Evolutionary conservation across 345 rosid species (phyloP).

Genomic region (Ailanthus altissimus): DNA sequence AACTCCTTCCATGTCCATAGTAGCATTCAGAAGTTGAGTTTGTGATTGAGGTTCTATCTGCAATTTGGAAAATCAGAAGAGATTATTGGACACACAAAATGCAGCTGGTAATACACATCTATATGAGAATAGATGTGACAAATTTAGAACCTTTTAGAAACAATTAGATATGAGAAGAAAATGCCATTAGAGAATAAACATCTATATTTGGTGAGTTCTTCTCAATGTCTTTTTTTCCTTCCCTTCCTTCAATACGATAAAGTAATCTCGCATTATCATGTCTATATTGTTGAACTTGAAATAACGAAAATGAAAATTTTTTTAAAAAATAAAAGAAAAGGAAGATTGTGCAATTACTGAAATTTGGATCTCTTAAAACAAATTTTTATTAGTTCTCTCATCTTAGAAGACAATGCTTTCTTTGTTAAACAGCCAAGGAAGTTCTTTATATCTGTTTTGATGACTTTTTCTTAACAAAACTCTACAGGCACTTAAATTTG

Average conservation of each 20-base stretch:
- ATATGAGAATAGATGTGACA: background rate
- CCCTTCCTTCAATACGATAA: background rate
- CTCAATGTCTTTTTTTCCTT: background rate
- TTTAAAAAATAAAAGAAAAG: background rate
- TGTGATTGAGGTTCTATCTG: slow-evolving; percentile 94
- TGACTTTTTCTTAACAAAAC: background rate
- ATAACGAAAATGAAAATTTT: background rate
- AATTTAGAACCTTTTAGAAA: background rate
- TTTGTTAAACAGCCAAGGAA: background rate
- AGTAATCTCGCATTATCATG: background rate
- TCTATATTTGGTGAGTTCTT: background rate
- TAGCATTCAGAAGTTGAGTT: slow-evolving; percentile 71
- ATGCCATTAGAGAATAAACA: background rate
- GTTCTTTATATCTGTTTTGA: background rate
- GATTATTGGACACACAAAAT: slow-evolving; percentile 16
- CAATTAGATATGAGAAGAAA: background rate
- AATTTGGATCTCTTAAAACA: background rate
- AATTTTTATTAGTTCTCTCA: background rate
- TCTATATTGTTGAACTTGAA: background rate
- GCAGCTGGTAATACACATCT: slow-evolving; percentile 1
- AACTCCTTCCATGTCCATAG: slow-evolving; percentile 87
- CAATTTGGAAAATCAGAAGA: slow-evolving; percentile 31
- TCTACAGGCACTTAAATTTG: background rate
- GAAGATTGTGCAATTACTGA: no score
- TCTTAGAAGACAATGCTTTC: background rate